phyloP scores from a whole-genome alignment of 495 filamentous ascomycete genomes.

The Talaromyces liani region DNA sequence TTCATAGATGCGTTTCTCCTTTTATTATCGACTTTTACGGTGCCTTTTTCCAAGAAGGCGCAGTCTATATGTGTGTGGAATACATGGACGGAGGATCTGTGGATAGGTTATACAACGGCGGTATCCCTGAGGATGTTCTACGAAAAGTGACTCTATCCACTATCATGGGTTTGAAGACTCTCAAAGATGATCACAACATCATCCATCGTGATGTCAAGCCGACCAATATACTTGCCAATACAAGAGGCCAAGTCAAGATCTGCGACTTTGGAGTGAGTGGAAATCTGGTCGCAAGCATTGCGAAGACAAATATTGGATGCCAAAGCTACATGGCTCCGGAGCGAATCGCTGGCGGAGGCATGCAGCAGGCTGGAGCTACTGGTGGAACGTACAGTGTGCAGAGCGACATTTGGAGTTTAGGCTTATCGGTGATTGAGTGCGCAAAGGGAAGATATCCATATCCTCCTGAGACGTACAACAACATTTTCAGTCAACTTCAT shows the following conservation, averaged over 20 bases:
- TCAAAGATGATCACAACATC: constrained; percentile 99
- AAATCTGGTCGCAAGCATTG: constrained; percentile 94
- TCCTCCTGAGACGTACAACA: constrained; percentile 95
- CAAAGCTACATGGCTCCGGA: constrained; percentile 99
- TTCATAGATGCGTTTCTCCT: constrained; percentile 90
- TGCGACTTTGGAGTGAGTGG: constrained; percentile 98
- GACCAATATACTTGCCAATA: constrained; percentile 93
- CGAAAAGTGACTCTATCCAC: constrained; percentile 90
- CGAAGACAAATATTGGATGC: constrained; percentile 98
- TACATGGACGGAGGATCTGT: constrained; percentile 99
- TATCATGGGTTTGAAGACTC: constrained; percentile 78
- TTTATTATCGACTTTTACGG: constrained; percentile 99
- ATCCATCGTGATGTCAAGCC: constrained; percentile 99
- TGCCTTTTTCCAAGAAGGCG: constrained; percentile 97
- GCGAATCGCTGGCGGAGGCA: constrained; percentile 79
- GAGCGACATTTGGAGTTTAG: constrained; percentile 96
- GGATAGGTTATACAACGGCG: constrained; percentile 92
- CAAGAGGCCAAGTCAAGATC: constrained; percentile 87
- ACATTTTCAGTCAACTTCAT: constrained; percentile 95
- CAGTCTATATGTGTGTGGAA: constrained; percentile 98
- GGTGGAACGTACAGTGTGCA: constrained; percentile 91
- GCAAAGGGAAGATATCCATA: constrained; percentile 94
- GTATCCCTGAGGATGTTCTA: constrained; percentile 81
- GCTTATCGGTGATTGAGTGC: constrained; percentile 93
- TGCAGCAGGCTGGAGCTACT: constrained; percentile 64